phyloP scores from a whole-genome alignment of 495 filamentous ascomycete species.

The Filosporella fistucella region DNA sequence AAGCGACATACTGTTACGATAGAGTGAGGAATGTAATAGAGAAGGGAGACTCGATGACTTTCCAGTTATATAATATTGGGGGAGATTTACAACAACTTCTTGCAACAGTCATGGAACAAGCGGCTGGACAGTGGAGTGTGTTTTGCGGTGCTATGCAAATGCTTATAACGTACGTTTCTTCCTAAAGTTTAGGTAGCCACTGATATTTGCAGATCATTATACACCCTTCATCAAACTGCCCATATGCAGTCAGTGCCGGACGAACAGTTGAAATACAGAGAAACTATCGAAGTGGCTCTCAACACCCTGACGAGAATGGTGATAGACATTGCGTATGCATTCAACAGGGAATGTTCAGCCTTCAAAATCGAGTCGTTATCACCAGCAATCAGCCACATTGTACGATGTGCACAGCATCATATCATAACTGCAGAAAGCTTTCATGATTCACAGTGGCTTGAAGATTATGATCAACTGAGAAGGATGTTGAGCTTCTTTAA shows the following conservation, averaged over 20 bases:
- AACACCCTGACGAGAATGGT: constrained; percentile 23
- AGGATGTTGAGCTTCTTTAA: constrained; percentile 12
- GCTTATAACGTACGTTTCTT: constrained; percentile 23
- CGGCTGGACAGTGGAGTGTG: constrained; percentile 14
- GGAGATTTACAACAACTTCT: constrained; percentile 21
- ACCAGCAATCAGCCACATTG: constrained; percentile 13
- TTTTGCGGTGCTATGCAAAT: constrained; percentile 29
- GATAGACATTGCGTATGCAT: constrained; percentile 20
- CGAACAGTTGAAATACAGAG: constrained; percentile 1
- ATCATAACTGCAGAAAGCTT: constrained; percentile 7
- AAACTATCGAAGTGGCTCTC: constrained; percentile 12
- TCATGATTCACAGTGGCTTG: constrained; percentile 4
- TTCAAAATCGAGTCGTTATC: constrained; percentile 9
- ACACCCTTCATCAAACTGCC: constrained; percentile 19
- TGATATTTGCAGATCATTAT: constrained; percentile 13
- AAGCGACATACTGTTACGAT: constrained; percentile 31
- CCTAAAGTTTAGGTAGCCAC: neutral
- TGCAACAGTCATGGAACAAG: constrained; percentile 23
- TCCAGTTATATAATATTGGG: constrained; percentile 15
- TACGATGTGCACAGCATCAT: constrained; percentile 13
- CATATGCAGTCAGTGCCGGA: constrained; percentile 5
- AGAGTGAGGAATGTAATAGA: constrained; percentile 7
- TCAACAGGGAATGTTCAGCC: constrained; percentile 6
- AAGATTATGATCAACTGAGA: constrained; percentile 20
- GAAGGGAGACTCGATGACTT: neutral